A percentile compares a stretch with the other conserved stretches of the same genome.
phyloP scores from a whole-genome alignment of 2,329 filamentous ascomycete species.

The Clarireedia hainanense region DNA sequence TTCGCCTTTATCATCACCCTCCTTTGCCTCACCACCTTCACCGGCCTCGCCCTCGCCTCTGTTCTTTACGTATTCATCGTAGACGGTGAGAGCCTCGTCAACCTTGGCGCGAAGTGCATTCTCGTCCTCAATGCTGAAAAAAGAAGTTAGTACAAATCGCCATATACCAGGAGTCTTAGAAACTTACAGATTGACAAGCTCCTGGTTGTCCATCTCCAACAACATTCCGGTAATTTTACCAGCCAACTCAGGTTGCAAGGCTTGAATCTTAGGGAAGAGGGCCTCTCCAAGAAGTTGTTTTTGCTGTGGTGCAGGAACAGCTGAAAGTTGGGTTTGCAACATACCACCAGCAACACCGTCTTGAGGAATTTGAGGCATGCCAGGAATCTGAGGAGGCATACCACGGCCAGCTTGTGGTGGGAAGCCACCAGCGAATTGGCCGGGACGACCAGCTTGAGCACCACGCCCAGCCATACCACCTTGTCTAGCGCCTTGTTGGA shows the following conservation, averaged over 20 bases:
- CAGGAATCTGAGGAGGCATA: constrained; percentile 27
- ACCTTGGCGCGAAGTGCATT: constrained; percentile 88
- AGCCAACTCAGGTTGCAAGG: constrained; percentile 87
- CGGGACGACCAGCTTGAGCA: constrained; percentile 31
- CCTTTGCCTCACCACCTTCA: constrained; percentile 34
- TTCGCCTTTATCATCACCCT: constrained; percentile 41
- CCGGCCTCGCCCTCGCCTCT: constrained; percentile 27
- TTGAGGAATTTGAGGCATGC: constrained; percentile 21
- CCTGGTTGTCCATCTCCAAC: constrained; percentile 95
- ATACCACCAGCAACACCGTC: constrained; percentile 31
- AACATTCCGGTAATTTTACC: constrained; percentile 99
- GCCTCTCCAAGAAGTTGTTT: constrained; percentile 98
- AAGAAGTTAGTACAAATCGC: constrained; percentile 23
- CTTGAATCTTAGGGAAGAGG: constrained; percentile 97
- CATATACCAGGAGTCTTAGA: background rate
- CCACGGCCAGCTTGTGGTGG: constrained; percentile 31
- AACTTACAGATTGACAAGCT: constrained; percentile 92
- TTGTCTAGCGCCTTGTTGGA: constrained; percentile 44
- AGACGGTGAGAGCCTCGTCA: constrained; percentile 92
- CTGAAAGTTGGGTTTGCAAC: constrained; percentile 51
- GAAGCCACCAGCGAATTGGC: constrained; percentile 29
- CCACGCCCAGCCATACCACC: constrained; percentile 31
- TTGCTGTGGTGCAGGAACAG: constrained; percentile 63
- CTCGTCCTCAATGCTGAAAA: constrained; percentile 75
- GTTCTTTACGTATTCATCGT: constrained; percentile 94